Conservation (phyloP, 2,329 filamentous ascomycete species). For the Cladophialophora psammophila region DNA sequence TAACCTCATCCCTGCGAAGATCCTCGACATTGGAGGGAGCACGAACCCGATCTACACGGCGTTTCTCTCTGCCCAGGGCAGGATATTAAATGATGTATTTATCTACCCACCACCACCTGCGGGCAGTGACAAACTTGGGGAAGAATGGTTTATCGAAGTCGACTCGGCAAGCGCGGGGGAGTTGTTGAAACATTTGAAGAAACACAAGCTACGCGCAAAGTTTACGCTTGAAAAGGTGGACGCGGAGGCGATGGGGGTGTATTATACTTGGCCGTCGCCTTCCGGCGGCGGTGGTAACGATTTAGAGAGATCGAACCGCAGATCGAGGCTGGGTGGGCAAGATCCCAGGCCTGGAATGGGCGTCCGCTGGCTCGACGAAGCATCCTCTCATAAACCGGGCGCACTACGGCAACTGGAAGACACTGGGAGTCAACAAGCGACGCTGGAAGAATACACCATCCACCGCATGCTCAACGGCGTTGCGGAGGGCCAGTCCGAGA, state of each 20-base stretch:
- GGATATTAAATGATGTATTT: slow-evolving; percentile 88
- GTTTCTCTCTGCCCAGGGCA: slow-evolving; percentile 84
- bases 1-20: slow-evolving; percentile 79
- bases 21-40: slow-evolving; percentile 49
- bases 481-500: slow-evolving; percentile 83
- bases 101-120: slow-evolving; percentile 69
- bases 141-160: slow-evolving; percentile 80
- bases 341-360: slow-evolving; percentile 37
- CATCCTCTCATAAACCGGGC: slow-evolving; percentile 9
- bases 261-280: slow-evolving; percentile 37
- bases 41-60: slow-evolving; percentile 70
- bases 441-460: slow-evolving; percentile 71
- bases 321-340: slow-evolving; percentile 27
- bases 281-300: neutral
- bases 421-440: slow-evolving; percentile 13
- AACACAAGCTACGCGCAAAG: slow-evolving; percentile 86
- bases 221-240: slow-evolving; percentile 72
- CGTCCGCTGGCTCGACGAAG: slow-evolving; percentile 26
- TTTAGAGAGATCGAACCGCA: neutral
- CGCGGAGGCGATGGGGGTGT: slow-evolving; percentile 60
- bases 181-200: slow-evolving; percentile 76
- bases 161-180: slow-evolving; percentile 70
- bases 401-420: slow-evolving; percentile 36
- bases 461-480: slow-evolving; percentile 81
- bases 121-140: slow-evolving; percentile 47